Percentiles rank a stretch among this genome's conserved stretches.
These are phyloP conservation scores for Lodderomyces orthopsilosis DNA, from an alignment of 1,139 yeast genomes.

Conservation along the genomic window DNA sequence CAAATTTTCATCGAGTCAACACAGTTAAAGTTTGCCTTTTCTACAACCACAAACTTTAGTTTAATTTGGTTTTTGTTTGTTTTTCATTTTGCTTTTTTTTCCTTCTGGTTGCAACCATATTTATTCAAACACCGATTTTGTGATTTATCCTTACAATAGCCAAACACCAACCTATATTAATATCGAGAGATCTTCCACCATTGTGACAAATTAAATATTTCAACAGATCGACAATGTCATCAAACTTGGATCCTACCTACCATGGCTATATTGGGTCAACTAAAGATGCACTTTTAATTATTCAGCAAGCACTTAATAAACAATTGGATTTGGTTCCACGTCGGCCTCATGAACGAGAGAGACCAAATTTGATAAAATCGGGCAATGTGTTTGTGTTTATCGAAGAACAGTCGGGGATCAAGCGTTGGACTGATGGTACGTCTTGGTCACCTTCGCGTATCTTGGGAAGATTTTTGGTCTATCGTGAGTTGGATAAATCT, in stretches of 20 bases:
- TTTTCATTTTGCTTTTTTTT: background rate
- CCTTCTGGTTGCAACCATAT: slow-evolving; percentile 1
- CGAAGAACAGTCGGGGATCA: slow-evolving; percentile 79
- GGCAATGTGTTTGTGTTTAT: slow-evolving; percentile 85
- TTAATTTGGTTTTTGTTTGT: background rate
- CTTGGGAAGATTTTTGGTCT: slow-evolving; percentile 76
- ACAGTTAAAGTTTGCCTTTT: background rate
- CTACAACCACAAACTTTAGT: slow-evolving; percentile 1
- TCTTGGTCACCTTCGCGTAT: slow-evolving; percentile 92
- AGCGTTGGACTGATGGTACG: slow-evolving; percentile 93
- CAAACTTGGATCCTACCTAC: slow-evolving; percentile 56
- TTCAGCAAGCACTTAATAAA: slow-evolving; percentile 71
- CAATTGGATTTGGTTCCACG: slow-evolving; percentile 65
- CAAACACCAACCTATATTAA: background rate
- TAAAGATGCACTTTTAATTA: slow-evolving; percentile 76
- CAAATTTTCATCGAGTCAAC: background rate
- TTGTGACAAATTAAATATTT: background rate
- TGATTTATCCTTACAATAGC: background rate
- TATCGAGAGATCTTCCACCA: background rate
- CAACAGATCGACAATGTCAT: slow-evolving; percentile 19
- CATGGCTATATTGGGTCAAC: slow-evolving; percentile 79
- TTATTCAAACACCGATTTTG: slow-evolving; percentile 1
- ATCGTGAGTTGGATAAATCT: slow-evolving; percentile 69
- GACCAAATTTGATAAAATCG: slow-evolving; percentile 60
- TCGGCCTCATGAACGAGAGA: slow-evolving; percentile 80